Evolutionary conservation across 192 early-diverging fungal species (phyloP), one percentile per base, ranked within the genome.

Genomic region (Gamsiella multidivaricata): DNA sequence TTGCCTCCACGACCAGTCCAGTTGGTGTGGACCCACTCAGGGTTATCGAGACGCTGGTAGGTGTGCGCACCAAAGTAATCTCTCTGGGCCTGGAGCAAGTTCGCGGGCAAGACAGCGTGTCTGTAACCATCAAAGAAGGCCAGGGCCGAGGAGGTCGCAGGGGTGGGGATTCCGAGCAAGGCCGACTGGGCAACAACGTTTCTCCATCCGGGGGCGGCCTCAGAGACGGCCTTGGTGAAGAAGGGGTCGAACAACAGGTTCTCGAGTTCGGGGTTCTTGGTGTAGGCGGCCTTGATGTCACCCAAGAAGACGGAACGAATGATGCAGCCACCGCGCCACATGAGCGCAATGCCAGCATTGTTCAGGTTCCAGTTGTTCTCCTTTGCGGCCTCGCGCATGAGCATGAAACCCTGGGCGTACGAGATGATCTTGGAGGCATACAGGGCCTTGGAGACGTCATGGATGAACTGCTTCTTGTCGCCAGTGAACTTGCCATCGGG

Each of bases 311-410:
- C 94, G 64, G 91, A 93, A 73, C 97, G 93, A 82, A 99, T 99
- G 69, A 99, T 99, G 88, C 97, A 99, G 46, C 97, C 97, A 61
- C 97, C 97, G 61, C 95, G 91, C 97, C 97, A 99, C 97, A 99
- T 99, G 31, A 99, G 85, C 53, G 97, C 96, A 85, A 99, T 99
- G 54, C 94, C 95, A 39, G 94, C 96, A 80, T 95, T 93, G 91
- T 97, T 97, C 72, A 99, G 87, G 84, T 97, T 89, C 97, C 97
- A 99, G 55, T 85, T 85, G 82, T 91, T 89, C 79, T 92, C 91
- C 85, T 94, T 89, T 80, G 94, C 94, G 50, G 95, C 96, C 87
- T 96, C 94, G 54, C 97, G 93, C 86, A 99, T 90, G 65, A 97
- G 88, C 96, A 99, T 99, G 87, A 97, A 99, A 54, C 97, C 97